Base-by-base conservation (phyloP, 495 filamentous ascomycete species). In the Thozetella sp. region DNA sequence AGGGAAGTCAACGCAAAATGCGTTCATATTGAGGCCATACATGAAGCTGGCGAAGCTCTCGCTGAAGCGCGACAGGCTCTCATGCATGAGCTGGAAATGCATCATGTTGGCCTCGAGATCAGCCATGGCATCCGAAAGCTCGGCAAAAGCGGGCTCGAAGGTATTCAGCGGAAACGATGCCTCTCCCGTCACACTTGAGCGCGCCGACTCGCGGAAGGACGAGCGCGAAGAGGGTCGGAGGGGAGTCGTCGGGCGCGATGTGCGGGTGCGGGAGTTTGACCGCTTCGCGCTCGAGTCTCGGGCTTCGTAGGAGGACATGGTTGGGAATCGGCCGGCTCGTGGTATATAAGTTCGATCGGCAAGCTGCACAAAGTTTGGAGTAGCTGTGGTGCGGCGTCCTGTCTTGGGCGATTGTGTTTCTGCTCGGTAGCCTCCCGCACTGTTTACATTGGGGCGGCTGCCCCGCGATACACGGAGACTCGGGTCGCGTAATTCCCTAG, bases 21-120 rank as follows among this genome's bases (percentile, higher is more conserved):
- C 95, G 74, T 97, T 98, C 92, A 99, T 96, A 65, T 98, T 97
- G 72, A 99, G 69, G 2, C 95, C 95, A 61, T 98, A 98, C 55
- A 99, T 69, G 64, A 99, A 98, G 68, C 87, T 91, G 0, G 93
- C 94, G 70, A 99, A 99, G 73, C 88, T 95, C 82, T 99, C 95
- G 71, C 90, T 94, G 73, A 99, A 99, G 10, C 95, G 85, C 43
- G 92, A 88, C 72, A 99, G 68, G 64, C 92, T 96, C 77, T 99
- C 94, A 71, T 99, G 93, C 92, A 99, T 96, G 57, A 96, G 75
- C 75, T 97, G 94, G 60, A 99, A 83, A 66, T 97, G 92, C 88
- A 95, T 93, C 81, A 98, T 95, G 73, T 99, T 97, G 56, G 90
- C 90, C 79, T 98, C 95, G 10, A 99, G 83, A 65, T 97, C 94